These are phyloP conservation scores for Dipodascopsis uninucleata DNA, from an alignment of 805 yeast species.

Conservation along the genomic window DNA sequence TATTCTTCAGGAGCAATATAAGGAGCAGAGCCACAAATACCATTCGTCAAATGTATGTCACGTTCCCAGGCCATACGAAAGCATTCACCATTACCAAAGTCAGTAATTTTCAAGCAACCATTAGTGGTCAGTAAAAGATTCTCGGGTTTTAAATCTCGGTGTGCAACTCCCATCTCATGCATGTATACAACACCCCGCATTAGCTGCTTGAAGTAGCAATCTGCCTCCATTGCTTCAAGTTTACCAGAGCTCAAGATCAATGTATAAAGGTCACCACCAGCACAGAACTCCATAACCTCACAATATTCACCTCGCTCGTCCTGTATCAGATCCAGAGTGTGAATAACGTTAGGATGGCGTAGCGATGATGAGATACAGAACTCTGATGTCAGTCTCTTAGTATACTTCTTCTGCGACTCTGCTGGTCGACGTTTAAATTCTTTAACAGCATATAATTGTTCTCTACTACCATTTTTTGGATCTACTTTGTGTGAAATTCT, in stretches of 20 bases:
- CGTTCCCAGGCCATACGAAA: conserved; percentile 87
- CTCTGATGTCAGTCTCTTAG: conserved; percentile 79
- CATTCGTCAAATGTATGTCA: conserved; percentile 61
- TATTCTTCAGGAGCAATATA: conserved; percentile 92
- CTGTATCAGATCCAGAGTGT: conserved; percentile 75
- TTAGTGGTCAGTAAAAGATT: conserved; percentile 65
- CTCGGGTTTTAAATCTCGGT: conserved; percentile 89
- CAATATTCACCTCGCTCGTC: conserved; percentile 68
- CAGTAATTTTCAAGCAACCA: conserved; percentile 69
- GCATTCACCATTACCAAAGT: conserved; percentile 89
- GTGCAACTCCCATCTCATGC: conserved; percentile 91
- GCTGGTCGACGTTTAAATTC: conserved; percentile 62
- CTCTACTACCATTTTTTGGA: conserved; percentile 41
- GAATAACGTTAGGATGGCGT: conserved; percentile 71
- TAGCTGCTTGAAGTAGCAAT: conserved; percentile 85
- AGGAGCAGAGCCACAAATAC: conserved; percentile 86
- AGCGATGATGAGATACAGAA: conserved; percentile 80
- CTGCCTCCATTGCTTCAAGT: conserved; percentile 65
- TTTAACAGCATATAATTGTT: conserved; percentile 65
- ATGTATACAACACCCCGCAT: conserved; percentile 76
- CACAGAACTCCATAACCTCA: conserved; percentile 94
- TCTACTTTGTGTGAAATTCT: conserved; percentile 69
- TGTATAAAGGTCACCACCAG: conserved; percentile 76
- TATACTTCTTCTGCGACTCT: conserved; percentile 56
- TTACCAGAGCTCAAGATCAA: conserved; percentile 51